phyloP scores from a whole-genome alignment of 352 stramenopile species.

The Phytophthora pisi region DNA sequence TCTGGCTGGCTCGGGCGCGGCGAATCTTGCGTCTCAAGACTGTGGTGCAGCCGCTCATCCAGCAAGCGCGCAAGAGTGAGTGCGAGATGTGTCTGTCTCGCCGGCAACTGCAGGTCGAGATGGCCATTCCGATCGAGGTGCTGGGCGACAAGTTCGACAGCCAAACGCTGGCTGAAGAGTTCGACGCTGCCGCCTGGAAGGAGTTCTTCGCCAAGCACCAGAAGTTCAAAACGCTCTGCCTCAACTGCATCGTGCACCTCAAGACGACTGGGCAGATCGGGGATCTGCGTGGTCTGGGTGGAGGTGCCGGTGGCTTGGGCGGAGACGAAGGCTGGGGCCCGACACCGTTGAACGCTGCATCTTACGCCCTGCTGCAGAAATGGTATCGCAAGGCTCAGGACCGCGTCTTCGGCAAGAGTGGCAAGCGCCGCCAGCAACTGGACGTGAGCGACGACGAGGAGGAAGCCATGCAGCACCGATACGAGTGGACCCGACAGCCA shows the following conservation, averaged over 20 bases:
- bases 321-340: conserved; percentile 51
- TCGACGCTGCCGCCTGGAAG: conserved; percentile 95
- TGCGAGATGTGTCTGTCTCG: conserved; percentile 96
- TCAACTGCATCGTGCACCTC: conserved; percentile 91
- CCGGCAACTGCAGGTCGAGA: conserved; percentile 94
- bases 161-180: conserved; percentile 87
- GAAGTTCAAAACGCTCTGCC: conserved; percentile 94
- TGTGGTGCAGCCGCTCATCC: conserved; percentile 92
- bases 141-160: conserved; percentile 93
- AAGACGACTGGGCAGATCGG: conserved; percentile 43
- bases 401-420: conserved; percentile 83
- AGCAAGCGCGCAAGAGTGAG: conserved; percentile 90
- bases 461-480: conserved; percentile 64
- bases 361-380: conserved; percentile 89
- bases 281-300: conserved; percentile 31
- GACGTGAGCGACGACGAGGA: conserved; percentile 91
- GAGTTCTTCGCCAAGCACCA: conserved; percentile 94
- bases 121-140: conserved; percentile 92
- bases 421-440: conserved; percentile 58
- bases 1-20: conserved; percentile 91
- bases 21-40: conserved; percentile 84
- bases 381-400: conserved; percentile 93
- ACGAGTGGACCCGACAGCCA: conserved; percentile 81
- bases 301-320: conserved; percentile 20
- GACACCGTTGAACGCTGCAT: conserved; percentile 83